phyloP scores from a whole-genome alignment of 2,329 filamentous ascomycete species.

The Fusarium sp. region DNA sequence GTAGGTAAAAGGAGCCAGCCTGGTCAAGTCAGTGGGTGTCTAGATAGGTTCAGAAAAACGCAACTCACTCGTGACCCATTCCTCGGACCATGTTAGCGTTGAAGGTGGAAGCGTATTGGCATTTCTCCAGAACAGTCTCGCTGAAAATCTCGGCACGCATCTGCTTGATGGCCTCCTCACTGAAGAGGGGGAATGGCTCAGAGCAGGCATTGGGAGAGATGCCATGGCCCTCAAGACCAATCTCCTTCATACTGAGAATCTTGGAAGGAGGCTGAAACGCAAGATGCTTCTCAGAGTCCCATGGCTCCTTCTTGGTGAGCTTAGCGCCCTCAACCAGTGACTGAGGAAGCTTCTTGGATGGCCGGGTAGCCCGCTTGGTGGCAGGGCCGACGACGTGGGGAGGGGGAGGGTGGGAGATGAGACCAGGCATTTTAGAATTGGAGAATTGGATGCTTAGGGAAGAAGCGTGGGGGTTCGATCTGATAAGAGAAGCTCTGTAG shows the following conservation, averaged over 20 bases:
- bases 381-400: conserved; percentile 7
- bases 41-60: conserved; percentile 32
- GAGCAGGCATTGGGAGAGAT: conserved; percentile 45
- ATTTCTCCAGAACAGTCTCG: conserved; percentile 45
- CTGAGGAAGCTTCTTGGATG: conserved; percentile 7
- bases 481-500: neutral
- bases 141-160: conserved; percentile 40
- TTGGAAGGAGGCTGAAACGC: conserved; percentile 21
- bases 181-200: conserved; percentile 47
- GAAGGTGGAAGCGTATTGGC: conserved; percentile 25
- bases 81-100: conserved; percentile 12
- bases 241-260: conserved; percentile 40
- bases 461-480: neutral
- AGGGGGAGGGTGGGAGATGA: neutral
- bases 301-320: neutral
- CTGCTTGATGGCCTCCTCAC: conserved; percentile 37
- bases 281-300: conserved; percentile 31
- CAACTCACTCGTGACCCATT: conserved; percentile 18
- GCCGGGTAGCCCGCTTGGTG: conserved; percentile 4
- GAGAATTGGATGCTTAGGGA: neutral
- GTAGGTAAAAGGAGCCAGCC: conserved; percentile 48
- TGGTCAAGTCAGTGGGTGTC: conserved; percentile 42
- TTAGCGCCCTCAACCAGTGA: neutral
- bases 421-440: conserved; percentile 4
- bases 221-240: conserved; percentile 28